A percentile compares a stretch with the other conserved stretches of the same genome.
Evolutionary conservation across 331 rosid species (phyloP).

Genomic region (Prunus yedoensis): DNA sequence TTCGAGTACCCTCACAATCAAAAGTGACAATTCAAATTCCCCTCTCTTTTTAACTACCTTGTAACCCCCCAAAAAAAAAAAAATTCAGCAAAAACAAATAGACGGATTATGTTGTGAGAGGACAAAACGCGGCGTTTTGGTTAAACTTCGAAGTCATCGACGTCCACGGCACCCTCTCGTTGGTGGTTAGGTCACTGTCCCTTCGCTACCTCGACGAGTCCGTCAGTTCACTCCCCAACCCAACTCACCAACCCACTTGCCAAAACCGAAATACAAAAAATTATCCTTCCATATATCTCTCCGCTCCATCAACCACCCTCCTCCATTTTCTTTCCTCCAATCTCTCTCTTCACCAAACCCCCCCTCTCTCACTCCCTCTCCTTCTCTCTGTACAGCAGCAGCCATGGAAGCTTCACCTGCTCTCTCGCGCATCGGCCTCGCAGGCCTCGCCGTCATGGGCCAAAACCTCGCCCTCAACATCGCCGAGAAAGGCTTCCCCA

Average conservation of each 20-base stretch:
- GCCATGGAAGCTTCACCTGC: slow-evolving; percentile 70
- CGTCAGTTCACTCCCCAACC: slow-evolving; percentile 28
- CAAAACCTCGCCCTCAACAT: slow-evolving; percentile 94
- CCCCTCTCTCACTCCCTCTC: not conserved
- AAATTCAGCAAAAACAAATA: not conserved
- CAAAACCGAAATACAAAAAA: not conserved
- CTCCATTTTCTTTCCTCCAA: not conserved
- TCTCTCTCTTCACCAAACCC: not conserved
- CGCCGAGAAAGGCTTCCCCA: slow-evolving; percentile 93
- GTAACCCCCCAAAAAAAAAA: not conserved
- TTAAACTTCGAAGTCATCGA: not conserved
- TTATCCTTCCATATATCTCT: not conserved
- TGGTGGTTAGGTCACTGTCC: slow-evolving; percentile 36
- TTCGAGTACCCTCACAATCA: too few relatives aligned
- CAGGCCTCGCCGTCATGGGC: slow-evolving; percentile 97
- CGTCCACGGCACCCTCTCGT: not conserved
- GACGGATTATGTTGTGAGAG: not conserved
- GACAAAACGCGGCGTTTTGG: not conserved
- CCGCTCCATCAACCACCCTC: not conserved
- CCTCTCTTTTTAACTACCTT: too few relatives aligned
- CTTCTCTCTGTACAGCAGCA: not conserved
- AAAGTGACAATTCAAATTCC: too few relatives aligned
- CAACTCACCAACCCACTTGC: not conserved
- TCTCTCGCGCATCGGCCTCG: slow-evolving; percentile 82
- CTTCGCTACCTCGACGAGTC: slow-evolving; percentile 84